A percentile compares a stretch with the other conserved stretches of the same genome.
phyloP scores from a whole-genome alignment of 495 filamentous ascomycete species.

The Elaphomyces granulatus region DNA sequence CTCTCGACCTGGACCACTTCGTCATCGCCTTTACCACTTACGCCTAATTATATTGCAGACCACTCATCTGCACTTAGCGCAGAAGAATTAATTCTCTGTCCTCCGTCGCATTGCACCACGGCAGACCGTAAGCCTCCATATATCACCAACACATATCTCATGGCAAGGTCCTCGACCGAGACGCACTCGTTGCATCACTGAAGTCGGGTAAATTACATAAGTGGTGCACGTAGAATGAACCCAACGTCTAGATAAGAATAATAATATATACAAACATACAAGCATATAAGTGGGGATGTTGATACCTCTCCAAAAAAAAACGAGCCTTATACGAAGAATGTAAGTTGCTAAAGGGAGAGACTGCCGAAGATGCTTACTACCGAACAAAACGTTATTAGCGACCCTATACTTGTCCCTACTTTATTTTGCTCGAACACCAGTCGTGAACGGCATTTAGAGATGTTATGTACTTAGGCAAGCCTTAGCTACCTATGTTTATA shows the following conservation, averaged over 20 bases:
- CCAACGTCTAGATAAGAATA: conserved; percentile 52
- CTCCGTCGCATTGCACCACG: conserved; percentile 16
- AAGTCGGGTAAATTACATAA: conserved; percentile 31
- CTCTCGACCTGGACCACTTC: conserved; percentile 49
- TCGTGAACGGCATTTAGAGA: too few species aligned
- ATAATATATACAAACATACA: conserved; percentile 47
- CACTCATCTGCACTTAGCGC: conserved; percentile 36
- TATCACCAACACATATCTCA: conserved; percentile 54
- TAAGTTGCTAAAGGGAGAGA: too few species aligned
- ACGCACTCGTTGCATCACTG: conserved; percentile 46
- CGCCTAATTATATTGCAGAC: conserved; percentile 54
- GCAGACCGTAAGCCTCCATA: conserved; percentile 37
- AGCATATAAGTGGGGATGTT: conserved; percentile 46
- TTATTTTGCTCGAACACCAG: too few species aligned
- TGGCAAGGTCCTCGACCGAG: conserved; percentile 49
- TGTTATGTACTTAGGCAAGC: too few species aligned
- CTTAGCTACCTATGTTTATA: too few species aligned
- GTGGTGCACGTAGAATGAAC: conserved; percentile 53
- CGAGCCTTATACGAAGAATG: too few species aligned
- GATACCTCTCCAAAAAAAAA: too few species aligned
- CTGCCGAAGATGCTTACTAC: too few species aligned
- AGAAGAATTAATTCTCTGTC: conserved; percentile 48
- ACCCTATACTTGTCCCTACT: too few species aligned
- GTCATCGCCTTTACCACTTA: conserved; percentile 48
- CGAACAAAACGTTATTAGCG: too few species aligned